Base-by-base conservation (phyloP, 139 green algal species). In the Chlorella ohadii region DNA sequence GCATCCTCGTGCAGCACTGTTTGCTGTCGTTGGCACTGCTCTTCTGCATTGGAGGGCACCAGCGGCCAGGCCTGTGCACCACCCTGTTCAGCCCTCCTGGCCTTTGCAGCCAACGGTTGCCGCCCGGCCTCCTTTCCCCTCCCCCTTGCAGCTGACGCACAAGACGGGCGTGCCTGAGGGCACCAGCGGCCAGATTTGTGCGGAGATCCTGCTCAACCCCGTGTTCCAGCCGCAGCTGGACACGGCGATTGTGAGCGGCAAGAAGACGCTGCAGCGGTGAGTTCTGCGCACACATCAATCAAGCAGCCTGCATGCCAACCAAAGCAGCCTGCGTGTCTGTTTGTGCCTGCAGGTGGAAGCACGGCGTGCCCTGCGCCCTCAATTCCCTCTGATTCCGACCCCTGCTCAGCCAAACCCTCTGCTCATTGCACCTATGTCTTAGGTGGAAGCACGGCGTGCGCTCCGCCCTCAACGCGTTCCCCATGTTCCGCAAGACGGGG, bases 401-500 rank as follows among this genome's bases (percentile, higher is more conserved):
- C n/a, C n/a, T n/a, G n/a, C n/a, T n/a, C n/a, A n/a, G n/a, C n/a
- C n/a, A n/a, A n/a, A n/a, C n/a, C n/a, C n/a, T n/a, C n/a, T n/a
- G n/a, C n/a, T n/a, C n/a, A n/a, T n/a, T n/a, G n/a, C n/a, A n/a
- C n/a, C n/a, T n/a, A 9, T 51, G 44, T 51, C 44, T 51, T 51
- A 85, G 80, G 70, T 90, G 86, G 86, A 90, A 88, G 82, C 86
- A 90, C 78, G 86, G 86, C 64, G 86, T 90, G 81, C 76, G 86
- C 44, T 81, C 57, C 56, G 86, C 86, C 25, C 85, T 90, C 63
- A 90, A 90, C 82, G 86, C 86, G 20, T 90, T 90, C 44, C 34
- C 39, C 47, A 88, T 90, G 82, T 90, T 90, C 63, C 36, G 70
- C 3, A 87, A 87, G 59, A 90, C 86, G 51, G 66, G 68, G 16